Evolutionary conservation across 345 rosid genomes (phyloP), one percentile per base, ranked within the genome.

Genomic region (Hevea brasiliensis): DNA sequence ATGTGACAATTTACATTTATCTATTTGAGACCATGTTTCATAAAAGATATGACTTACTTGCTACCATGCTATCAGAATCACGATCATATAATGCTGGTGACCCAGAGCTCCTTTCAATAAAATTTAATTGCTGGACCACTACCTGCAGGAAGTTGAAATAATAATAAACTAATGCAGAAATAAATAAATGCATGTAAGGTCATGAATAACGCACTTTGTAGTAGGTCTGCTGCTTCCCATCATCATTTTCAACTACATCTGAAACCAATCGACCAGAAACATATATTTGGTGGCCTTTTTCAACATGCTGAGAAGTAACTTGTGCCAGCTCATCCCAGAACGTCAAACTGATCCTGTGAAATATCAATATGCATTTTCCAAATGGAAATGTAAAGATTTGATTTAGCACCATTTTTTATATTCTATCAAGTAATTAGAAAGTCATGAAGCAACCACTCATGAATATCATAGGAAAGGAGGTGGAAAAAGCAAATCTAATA

Each of bases 251-350:
- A 41, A 86, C 81, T 6, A 67, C 61, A 64, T 89, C 93, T 3
- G 89, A 76, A 79, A 80, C 67, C 67, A 89, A 72, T 62, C 91
- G 86, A 65, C 93, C 93, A 2, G 88, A 80, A 59, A 89, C 87
- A 79, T 82, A 83, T 65, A 89, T 83, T 71, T 87, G 93, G 5
- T 83, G 81, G 57, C 91, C 91, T 81, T 84, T 66, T 80, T 84
- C 76, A 27, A 89, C 81, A 77, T 89, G 84, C 68, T 67, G 81
- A 70, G 47, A 74, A 23, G 91, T 89, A 81, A 77, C 79, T 40
- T 78, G 81, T 14, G 93, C 91, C 68, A 89, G 61, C 69, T 87
- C 89, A 55, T 87, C 86, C 93, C 93, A 89, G 71, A 89, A 89
- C 18, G 91, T 81, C 86, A 89, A 79, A 77, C 77, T 83, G 44